phyloP scores from a whole-genome alignment of 2,329 filamentous ascomycete genomes.

The Davidsoniella neocaledoniae region DNA sequence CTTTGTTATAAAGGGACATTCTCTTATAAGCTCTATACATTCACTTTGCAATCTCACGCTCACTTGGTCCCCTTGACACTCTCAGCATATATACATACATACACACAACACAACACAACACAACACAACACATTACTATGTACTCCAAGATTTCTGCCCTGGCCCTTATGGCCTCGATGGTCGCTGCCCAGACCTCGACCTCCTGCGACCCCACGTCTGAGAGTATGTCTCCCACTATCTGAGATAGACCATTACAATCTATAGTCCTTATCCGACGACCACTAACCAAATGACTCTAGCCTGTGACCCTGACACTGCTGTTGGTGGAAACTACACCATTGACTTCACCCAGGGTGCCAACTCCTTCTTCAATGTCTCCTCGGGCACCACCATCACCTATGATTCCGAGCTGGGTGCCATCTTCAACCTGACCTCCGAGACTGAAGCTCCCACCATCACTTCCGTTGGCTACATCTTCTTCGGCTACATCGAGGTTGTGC shows the following conservation, averaged over 20 bases:
- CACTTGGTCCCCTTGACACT: not conserved
- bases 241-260: not conserved
- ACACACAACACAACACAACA: no score
- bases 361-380: slow-evolving; percentile 30
- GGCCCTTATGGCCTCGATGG: slow-evolving; percentile 32
- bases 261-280: not conserved
- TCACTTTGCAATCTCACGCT: not conserved
- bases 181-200: slow-evolving; percentile 39
- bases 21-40: not conserved
- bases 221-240: slow-evolving; percentile 21
- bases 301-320: slow-evolving; percentile 61
- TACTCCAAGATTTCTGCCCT: slow-evolving; percentile 27
- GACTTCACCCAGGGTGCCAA: slow-evolving; percentile 66
- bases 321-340: slow-evolving; percentile 45
- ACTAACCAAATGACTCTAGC: slow-evolving; percentile 19
- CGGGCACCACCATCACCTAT: slow-evolving; percentile 33
- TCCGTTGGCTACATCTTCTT: slow-evolving; percentile 92
- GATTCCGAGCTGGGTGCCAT: slow-evolving; percentile 29
- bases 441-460: slow-evolving; percentile 54
- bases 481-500: slow-evolving; percentile 62
- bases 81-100: no score
- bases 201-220: slow-evolving; percentile 37
- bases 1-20: not conserved
- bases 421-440: slow-evolving; percentile 51
- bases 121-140: slow-evolving; percentile 12